Conservation (phyloP, 2,329 filamentous ascomycete species). For the Aphanoascus verrucosus region DNA sequence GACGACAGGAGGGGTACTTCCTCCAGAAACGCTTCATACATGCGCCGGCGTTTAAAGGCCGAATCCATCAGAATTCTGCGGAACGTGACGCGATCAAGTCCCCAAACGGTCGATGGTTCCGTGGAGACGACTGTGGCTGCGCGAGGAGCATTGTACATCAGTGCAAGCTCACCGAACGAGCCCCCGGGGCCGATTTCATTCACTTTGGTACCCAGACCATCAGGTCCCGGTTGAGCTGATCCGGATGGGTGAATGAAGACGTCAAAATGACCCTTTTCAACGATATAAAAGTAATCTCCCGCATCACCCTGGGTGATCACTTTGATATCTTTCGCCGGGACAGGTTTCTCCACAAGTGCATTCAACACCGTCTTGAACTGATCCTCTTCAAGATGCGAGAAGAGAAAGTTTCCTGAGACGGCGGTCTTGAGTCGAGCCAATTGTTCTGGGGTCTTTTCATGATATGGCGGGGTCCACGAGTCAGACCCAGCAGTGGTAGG, state of each 20-base stretch:
- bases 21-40: conserved; percentile 95
- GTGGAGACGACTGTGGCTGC: conserved; percentile 86
- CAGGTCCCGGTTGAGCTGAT: conserved; percentile 55
- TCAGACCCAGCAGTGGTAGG: conserved; percentile 72
- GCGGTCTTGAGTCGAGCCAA: conserved; percentile 65
- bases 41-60: conserved; percentile 85
- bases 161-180: conserved; percentile 88
- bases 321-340: conserved; percentile 80
- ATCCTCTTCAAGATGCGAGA: conserved; percentile 88
- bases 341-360: conserved; percentile 86
- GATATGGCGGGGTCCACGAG: conserved; percentile 80
- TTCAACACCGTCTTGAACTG: conserved; percentile 78
- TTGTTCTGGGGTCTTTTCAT: conserved; percentile 75
- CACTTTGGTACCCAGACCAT: conserved; percentile 76
- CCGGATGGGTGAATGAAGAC: conserved; percentile 78
- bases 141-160: conserved; percentile 98
- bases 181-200: conserved; percentile 74
- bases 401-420: conserved; percentile 84
- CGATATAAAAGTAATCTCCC: conserved; percentile 95
- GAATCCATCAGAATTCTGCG: conserved; percentile 97
- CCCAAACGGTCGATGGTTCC: conserved; percentile 79
- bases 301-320: conserved; percentile 93
- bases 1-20: conserved; percentile 77
- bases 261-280: conserved; percentile 82
- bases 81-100: conserved; percentile 89